Percentiles rank a stretch among this genome's conserved stretches.
Conservation (phyloP, 208 protist genomes). For the Phytomonas serpens region DNA sequence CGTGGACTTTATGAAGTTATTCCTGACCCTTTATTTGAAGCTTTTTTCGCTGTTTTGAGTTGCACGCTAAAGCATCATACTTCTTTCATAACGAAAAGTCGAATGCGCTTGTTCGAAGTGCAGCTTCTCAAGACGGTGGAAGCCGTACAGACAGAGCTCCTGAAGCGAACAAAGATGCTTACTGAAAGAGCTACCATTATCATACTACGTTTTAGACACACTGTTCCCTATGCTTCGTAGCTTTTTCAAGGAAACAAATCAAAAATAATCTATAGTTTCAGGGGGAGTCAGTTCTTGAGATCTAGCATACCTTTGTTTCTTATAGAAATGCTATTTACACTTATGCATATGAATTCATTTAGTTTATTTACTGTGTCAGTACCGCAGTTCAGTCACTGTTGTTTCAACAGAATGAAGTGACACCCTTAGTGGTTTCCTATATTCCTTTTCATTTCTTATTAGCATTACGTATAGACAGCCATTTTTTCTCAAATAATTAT, state of each 20-base stretch:
- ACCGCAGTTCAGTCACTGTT: slow-evolving; percentile 1
- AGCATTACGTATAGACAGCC: neutral
- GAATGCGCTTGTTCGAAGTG: slow-evolving; percentile 23
- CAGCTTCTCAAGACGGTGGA: slow-evolving; percentile 37
- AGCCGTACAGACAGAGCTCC: slow-evolving; percentile 33
- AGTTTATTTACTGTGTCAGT: neutral
- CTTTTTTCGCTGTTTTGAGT: slow-evolving; percentile 28
- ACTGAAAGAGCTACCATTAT: slow-evolving; percentile 22
- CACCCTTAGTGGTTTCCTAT: slow-evolving; percentile 13
- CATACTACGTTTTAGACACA: slow-evolving; percentile 33
- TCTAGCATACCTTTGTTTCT: neutral
- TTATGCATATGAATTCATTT: slow-evolving; percentile 12
- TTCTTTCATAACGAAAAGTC: slow-evolving; percentile 1
- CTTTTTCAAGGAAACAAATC: slow-evolving; percentile 6
- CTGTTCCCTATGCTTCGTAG: slow-evolving; percentile 24
- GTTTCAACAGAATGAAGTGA: slow-evolving; percentile 13
- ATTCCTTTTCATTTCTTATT: slow-evolving; percentile 12
- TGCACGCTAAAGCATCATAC: neutral
- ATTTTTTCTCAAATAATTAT: neutral
- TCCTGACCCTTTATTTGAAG: slow-evolving; percentile 58
- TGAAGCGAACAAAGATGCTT: slow-evolving; percentile 31
- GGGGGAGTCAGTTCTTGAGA: neutral
- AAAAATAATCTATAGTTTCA: slow-evolving; percentile 15
- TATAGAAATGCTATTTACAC: neutral
- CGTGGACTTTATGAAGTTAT: slow-evolving; percentile 24